Conservation (phyloP, 345 rosid species). For the Corchorus olitorius region DNA sequence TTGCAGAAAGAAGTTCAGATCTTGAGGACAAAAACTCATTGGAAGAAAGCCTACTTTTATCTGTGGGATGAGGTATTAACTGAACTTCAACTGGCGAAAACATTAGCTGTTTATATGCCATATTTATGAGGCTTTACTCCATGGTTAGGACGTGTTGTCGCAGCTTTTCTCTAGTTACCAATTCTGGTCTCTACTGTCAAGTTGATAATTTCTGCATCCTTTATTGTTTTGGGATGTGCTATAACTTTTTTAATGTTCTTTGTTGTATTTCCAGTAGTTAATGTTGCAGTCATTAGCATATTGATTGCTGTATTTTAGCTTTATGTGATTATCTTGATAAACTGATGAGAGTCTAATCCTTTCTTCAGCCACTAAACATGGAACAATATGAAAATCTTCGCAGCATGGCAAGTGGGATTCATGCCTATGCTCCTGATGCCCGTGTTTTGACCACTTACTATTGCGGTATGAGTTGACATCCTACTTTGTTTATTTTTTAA, state of each 20-base stretch:
- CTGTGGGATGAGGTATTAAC: conserved; percentile 91
- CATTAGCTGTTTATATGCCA: background rate
- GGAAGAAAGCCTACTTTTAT: conserved; percentile 98
- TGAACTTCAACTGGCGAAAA: conserved; percentile 9
- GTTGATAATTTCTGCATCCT: background rate
- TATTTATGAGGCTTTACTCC: conserved; percentile 13
- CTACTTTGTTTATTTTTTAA: conserved; percentile 13
- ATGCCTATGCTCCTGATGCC: conserved; percentile 91
- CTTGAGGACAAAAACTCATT: conserved; percentile 82
- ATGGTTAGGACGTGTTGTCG: conserved; percentile 1
- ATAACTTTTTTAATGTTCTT: background rate
- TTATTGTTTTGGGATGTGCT: background rate
- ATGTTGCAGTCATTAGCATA: conserved; percentile 8
- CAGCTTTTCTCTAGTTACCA: background rate
- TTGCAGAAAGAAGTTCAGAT: conserved; percentile 88
- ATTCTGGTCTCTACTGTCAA: background rate
- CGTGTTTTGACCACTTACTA: conserved; percentile 93
- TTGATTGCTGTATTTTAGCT: background rate
- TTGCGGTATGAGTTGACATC: conserved; percentile 56
- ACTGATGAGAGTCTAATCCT: conserved; percentile 24
- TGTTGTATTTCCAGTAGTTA: background rate
- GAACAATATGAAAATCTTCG: conserved; percentile 82
- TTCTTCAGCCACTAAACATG: conserved; percentile 83
- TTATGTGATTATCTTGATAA: background rate
- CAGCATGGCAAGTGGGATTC: conserved; percentile 83